phyloP scores from a whole-genome alignment of 768 basidiomycete species.

The Jaapia argillacea region DNA sequence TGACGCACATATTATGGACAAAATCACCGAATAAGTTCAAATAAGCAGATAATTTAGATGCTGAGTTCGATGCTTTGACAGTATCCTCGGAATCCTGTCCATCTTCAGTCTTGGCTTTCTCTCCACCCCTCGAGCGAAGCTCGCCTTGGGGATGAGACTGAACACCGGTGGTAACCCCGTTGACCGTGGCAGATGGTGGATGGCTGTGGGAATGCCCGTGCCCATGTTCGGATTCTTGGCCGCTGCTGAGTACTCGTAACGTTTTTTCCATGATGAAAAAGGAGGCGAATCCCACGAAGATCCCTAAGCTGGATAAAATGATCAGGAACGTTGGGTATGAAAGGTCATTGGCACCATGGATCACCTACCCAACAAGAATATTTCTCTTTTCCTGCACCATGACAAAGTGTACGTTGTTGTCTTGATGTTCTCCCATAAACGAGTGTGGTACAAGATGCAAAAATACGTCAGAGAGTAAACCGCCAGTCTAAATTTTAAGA shows the following conservation, averaged over 20 bases:
- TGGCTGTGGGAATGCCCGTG: conserved; percentile 58
- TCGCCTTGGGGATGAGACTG: not conserved
- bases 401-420: conserved; percentile 61
- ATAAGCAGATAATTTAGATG: conserved; percentile 84
- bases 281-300: conserved; percentile 79
- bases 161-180: not conserved
- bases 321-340: not conserved
- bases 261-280: conserved; percentile 95
- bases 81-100: conserved; percentile 16
- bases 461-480: conserved; percentile 88
- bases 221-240: conserved; percentile 35
- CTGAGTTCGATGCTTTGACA: conserved; percentile 28
- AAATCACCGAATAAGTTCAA: conserved; percentile 91
- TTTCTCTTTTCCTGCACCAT: conserved; percentile 89
- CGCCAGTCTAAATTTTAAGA: conserved; percentile 53
- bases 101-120: conserved; percentile 11
- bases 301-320: conserved; percentile 43
- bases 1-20: conserved; percentile 80
- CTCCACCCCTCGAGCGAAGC: conserved; percentile 5
- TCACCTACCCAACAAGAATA: conserved; percentile 72
- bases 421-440: conserved; percentile 83
- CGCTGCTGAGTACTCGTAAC: conserved; percentile 67
- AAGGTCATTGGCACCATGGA: conserved; percentile 1
- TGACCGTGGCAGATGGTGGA: conserved; percentile 17
- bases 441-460: conserved; percentile 86